phyloP scores from a whole-genome alignment of 108 stramenopile species.

The Stephanodiscus minutulus region DNA sequence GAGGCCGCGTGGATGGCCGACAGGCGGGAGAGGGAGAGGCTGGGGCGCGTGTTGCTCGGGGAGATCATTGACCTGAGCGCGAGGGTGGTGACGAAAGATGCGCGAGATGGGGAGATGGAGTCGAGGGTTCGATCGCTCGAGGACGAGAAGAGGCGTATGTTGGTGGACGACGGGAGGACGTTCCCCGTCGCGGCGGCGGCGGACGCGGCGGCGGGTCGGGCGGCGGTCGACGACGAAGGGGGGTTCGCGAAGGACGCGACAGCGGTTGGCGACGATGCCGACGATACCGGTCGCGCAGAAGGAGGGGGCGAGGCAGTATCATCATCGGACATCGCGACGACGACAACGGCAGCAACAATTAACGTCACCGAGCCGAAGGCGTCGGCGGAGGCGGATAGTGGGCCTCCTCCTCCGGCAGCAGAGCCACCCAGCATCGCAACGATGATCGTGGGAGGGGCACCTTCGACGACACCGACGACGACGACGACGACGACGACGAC shows the following conservation, averaged over 20 bases:
- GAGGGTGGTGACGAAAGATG: conserved; percentile 29
- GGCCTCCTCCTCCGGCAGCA: too few species aligned
- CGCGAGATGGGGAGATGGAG: conserved; percentile 19
- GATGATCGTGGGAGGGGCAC: neutral
- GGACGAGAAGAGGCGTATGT: too few species aligned
- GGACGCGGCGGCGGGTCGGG: neutral
- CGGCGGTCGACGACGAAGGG: too few species aligned
- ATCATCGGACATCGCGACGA: too few species aligned
- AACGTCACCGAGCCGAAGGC: too few species aligned
- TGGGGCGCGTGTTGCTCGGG: conserved; percentile 27
- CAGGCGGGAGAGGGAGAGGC: conserved; percentile 34
- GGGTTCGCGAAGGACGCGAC: neutral
- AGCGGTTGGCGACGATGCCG: neutral
- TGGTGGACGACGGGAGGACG: too few species aligned
- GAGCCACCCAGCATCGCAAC: too few species aligned
- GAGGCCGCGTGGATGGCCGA: conserved; percentile 35
- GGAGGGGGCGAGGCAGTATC: too few species aligned
- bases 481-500: neutral
- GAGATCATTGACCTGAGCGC: conserved; percentile 38
- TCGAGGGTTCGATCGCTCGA: conserved; percentile 15
- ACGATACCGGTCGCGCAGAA: neutral
- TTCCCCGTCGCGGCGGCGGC: too few species aligned
- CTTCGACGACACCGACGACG: neutral
- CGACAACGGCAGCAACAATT: too few species aligned
- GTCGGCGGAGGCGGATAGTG: too few species aligned